phyloP scores from a whole-genome alignment of 257 asterid species.

The Fraxinus pennsylvanica region DNA sequence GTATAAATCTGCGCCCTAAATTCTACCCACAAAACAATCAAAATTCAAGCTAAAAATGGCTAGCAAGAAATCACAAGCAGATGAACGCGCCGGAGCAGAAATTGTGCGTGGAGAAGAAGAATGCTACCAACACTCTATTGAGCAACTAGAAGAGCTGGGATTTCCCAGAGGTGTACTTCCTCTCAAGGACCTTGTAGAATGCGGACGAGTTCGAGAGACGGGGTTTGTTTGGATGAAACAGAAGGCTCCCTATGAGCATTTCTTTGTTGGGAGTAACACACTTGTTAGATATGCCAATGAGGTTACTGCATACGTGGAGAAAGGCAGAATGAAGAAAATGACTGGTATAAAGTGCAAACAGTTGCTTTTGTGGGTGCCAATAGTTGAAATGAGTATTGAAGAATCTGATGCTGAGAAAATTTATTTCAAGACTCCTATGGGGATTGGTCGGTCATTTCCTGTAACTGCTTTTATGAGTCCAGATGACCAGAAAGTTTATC shows the following conservation, averaged over 20 bases:
- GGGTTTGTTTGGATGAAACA: conserved; percentile 94
- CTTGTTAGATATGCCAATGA: conserved; percentile 71
- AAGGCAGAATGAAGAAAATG: conserved; percentile 90
- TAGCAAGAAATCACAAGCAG: conserved; percentile 33
- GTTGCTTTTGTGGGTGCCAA: conserved; percentile 87
- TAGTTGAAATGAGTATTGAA: conserved; percentile 82
- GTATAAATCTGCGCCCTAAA: background rate
- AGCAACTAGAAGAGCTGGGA: conserved; percentile 67
- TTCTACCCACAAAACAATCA: background rate
- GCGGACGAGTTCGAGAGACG: conserved; percentile 74
- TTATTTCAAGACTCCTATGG: conserved; percentile 82
- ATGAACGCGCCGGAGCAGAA: conserved; percentile 63
- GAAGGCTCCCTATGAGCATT: conserved; percentile 78
- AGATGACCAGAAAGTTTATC: conserved; percentile 48
- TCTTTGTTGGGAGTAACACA: conserved; percentile 53
- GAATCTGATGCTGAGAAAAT: conserved; percentile 47
- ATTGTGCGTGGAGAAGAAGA: conserved; percentile 60
- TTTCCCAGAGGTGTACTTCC: conserved; percentile 85
- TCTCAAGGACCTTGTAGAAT: conserved; percentile 83
- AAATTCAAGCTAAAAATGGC: conserved; percentile 40
- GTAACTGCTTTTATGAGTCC: conserved; percentile 72
- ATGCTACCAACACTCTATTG: conserved; percentile 62
- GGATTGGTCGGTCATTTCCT: conserved; percentile 85
- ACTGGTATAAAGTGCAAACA: conserved; percentile 89
- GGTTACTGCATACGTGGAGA: conserved; percentile 82